phyloP scores from a whole-genome alignment of 768 basidiomycete species.

The Podaxis sp. region DNA sequence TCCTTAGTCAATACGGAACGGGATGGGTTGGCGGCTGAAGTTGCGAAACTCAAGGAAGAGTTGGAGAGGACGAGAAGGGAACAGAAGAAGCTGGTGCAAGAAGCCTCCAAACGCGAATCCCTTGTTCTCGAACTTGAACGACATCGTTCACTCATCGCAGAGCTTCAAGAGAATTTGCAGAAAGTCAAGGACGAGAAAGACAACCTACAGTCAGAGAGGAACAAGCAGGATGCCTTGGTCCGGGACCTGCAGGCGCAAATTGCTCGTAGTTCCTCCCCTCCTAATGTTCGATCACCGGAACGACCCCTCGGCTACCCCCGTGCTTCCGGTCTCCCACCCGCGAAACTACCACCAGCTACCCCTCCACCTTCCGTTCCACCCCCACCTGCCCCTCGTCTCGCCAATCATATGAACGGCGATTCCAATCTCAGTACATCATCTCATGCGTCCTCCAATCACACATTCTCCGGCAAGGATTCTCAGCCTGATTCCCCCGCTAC shows the following conservation, averaged over 20 bases:
- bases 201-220: conserved; percentile 69
- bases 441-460: conserved; percentile 45
- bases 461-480: conserved; percentile 60
- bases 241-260: conserved; percentile 80
- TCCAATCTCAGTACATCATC: conserved; percentile 60
- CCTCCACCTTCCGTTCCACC: conserved; percentile 89
- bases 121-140: conserved; percentile 74
- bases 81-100: conserved; percentile 63
- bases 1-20: conserved; percentile 43
- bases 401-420: conserved; percentile 43
- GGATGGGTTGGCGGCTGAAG: conserved; percentile 42
- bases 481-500: conserved; percentile 67
- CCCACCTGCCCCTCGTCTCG: conserved; percentile 66
- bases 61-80: conserved; percentile 57
- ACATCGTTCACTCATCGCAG: conserved; percentile 73
- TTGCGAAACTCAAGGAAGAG: conserved; percentile 56
- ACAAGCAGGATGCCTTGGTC: conserved; percentile 62
- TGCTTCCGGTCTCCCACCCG: conserved; percentile 57
- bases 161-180: conserved; percentile 76
- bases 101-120: conserved; percentile 74
- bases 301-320: conserved; percentile 57
- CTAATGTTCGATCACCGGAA: conserved; percentile 53
- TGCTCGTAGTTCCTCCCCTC: conserved; percentile 58
- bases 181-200: conserved; percentile 84
- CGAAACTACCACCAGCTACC: conserved; percentile 84